Base-by-base conservation (phyloP, 1,139 yeast species). In the Candida buenavistaensis region DNA sequence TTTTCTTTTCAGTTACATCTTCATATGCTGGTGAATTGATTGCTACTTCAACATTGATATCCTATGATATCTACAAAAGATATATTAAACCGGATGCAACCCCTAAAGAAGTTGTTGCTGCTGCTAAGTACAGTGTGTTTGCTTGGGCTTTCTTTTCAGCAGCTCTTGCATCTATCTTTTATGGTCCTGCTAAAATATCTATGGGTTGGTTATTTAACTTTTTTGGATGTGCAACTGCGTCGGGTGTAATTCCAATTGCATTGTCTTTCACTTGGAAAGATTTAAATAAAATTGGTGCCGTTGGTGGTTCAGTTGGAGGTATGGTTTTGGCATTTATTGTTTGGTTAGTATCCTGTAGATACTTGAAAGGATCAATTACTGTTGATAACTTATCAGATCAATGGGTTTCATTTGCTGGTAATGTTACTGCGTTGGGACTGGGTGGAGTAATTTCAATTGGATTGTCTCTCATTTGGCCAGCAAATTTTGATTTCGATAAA, bases 1-100 rank as follows among this genome's bases (percentile, higher is more conserved):
- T 73, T 5, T 73, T 72, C 58, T 57, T 73, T 51, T 67, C 78
- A 2, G 73, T 67, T 4, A 71, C 78, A 2, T 68, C 78, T 2
- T 70, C 78, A 1, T 62, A 66, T 41, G 66, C 76, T 3, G 71
- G 75, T 17, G 78, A 73, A 44, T 49, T 68, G 29, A 69, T 73
- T 41, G 75, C 77, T 5, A 61, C 71, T 5, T 68, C 77, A 0
- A 66, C 78, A 1, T 52, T 72, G 33, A 43, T 64, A 25, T 66
- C 78, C 0, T 69, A 68, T 42, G 79, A 73, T 47, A 53, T 72
- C 28, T 73, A 63, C 57, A 68, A 68, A 48, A 59, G 66, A 26
- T 73, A 72, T 48, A 43, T 68, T 33, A 64, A 64, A 23, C 72
- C 73, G 19, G 43, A 55, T 6, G 78, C 78, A 2, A 44, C 59